A percentile compares a stretch with the other conserved stretches of the same genome.
Evolutionary conservation across 768 basidiomycete species (phyloP).

Genomic region (Melanogaster broomeanus): DNA sequence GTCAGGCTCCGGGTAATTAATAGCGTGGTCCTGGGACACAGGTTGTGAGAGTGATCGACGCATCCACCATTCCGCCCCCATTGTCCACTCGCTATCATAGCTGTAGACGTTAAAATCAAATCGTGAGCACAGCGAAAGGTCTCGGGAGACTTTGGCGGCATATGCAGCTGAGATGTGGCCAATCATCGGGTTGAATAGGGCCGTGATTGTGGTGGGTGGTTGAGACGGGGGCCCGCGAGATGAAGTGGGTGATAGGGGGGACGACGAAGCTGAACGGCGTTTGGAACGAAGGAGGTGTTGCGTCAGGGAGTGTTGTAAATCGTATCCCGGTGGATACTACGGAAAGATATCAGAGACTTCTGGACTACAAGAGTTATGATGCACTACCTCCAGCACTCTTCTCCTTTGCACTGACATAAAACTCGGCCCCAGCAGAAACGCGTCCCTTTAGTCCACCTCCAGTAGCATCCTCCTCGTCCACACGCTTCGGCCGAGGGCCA

Average conservation of each 20-base stretch:
- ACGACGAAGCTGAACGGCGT: conserved; percentile 39
- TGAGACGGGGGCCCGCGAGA: conserved; percentile 46
- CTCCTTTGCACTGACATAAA: conserved; percentile 93
- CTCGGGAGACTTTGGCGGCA: conserved; percentile 81
- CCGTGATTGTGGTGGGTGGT: conserved; percentile 93
- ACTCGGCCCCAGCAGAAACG: conserved; percentile 88
- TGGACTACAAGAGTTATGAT: neutral
- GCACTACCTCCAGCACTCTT: conserved; percentile 85
- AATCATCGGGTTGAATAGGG: conserved; percentile 94
- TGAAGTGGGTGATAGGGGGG: conserved; percentile 35
- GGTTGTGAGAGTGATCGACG: conserved; percentile 49
- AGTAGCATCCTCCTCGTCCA: conserved; percentile 93
- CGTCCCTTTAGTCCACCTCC: conserved; percentile 90
- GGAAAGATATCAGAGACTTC: conserved; percentile 4
- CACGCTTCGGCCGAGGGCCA: conserved; percentile 59
- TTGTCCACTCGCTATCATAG: conserved; percentile 94
- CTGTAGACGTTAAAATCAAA: conserved; percentile 98
- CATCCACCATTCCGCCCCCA: conserved; percentile 97
- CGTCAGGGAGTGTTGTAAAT: conserved; percentile 91
- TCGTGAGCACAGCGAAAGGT: conserved; percentile 83
- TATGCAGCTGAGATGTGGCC: conserved; percentile 93
- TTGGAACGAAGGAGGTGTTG: conserved; percentile 66
- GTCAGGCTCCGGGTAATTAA: neutral
- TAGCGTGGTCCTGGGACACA: conserved; percentile 10
- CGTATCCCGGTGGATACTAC: conserved; percentile 90